Conservation (phyloP, 768 basidiomycete genomes). For the Astraeus odoratus region DNA sequence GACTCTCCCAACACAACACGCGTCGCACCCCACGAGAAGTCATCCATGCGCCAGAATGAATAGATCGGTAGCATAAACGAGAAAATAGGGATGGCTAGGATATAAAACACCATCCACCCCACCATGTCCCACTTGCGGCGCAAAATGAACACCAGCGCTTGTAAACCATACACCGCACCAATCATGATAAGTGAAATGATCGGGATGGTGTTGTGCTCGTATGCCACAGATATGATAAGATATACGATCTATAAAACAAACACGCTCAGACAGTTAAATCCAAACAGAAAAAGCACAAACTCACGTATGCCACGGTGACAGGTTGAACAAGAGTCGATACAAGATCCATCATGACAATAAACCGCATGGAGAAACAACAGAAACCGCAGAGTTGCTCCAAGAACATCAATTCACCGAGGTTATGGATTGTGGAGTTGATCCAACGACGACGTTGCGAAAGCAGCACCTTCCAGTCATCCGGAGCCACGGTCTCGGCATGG, state of each 20-base stretch:
- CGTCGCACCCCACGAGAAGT: slow-evolving; percentile 94
- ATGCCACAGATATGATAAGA: slow-evolving; percentile 75
- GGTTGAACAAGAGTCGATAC: slow-evolving; percentile 81
- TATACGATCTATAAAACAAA: slow-evolving; percentile 63
- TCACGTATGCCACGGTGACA: slow-evolving; percentile 82
- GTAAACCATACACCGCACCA: slow-evolving; percentile 89
- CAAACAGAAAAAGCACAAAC: slow-evolving; percentile 24
- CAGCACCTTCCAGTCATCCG: slow-evolving; percentile 90
- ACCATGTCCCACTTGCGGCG: slow-evolving; percentile 98
- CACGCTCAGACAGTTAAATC: neutral
- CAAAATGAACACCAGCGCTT: slow-evolving; percentile 86
- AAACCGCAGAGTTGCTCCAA: slow-evolving; percentile 90
- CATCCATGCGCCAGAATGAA: slow-evolving; percentile 98
- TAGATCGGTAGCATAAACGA: slow-evolving; percentile 90
- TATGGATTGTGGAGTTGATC: slow-evolving; percentile 99
- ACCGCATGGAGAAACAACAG: slow-evolving; percentile 99
- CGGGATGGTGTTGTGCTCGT: slow-evolving; percentile 61
- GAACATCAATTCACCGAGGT: slow-evolving; percentile 88
- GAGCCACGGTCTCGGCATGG: slow-evolving; percentile 90
- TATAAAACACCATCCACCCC: slow-evolving; percentile 96
- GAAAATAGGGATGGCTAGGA: slow-evolving; percentile 88
- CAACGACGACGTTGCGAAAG: slow-evolving; percentile 96
- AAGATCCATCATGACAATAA: slow-evolving; percentile 95
- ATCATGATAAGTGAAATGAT: slow-evolving; percentile 86
- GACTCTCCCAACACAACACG: slow-evolving; percentile 90